Evolutionary conservation across 1,284 basidiomycete species (phyloP).

Genomic region (Pholiota adiposa): DNA sequence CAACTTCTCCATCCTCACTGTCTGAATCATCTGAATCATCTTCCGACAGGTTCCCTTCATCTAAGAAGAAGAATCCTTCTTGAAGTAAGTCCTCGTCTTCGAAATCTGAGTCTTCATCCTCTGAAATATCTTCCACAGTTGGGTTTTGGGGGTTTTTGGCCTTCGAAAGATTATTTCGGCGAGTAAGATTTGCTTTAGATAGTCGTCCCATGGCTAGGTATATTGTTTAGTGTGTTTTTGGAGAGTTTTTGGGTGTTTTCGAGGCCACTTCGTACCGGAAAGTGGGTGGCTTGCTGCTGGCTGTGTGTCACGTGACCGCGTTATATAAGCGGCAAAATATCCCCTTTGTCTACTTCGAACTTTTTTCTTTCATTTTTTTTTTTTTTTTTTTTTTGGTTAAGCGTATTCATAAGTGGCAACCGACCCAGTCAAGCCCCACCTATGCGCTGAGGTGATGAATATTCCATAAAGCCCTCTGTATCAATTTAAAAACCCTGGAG

Average conservation of each 20-base stretch:
- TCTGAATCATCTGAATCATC: neutral
- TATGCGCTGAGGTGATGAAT: neutral
- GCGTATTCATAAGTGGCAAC: neutral
- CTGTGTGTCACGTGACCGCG: too few species aligned
- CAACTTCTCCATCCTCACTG: neutral
- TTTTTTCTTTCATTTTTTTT: too few species aligned
- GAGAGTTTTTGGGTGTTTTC: too few species aligned
- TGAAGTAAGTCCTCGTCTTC: neutral
- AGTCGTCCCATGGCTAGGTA: neutral
- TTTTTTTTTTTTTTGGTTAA: constrained; percentile 5
- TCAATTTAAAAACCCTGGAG: neutral
- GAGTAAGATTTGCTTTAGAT: neutral
- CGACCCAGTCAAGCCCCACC: neutral
- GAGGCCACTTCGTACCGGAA: too few species aligned
- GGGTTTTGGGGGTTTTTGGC: neutral
- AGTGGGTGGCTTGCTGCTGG: too few species aligned
- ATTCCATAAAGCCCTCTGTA: neutral
- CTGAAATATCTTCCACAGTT: neutral
- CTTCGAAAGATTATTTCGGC: neutral
- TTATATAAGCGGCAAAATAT: too few species aligned
- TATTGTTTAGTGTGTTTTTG: neutral
- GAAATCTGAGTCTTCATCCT: neutral
- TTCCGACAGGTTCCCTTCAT: neutral
- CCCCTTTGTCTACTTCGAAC: too few species aligned
- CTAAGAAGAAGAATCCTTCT: neutral